Base-by-base conservation (phyloP, 2,329 filamentous ascomycete genomes). In the Gremmenia infestans region DNA sequence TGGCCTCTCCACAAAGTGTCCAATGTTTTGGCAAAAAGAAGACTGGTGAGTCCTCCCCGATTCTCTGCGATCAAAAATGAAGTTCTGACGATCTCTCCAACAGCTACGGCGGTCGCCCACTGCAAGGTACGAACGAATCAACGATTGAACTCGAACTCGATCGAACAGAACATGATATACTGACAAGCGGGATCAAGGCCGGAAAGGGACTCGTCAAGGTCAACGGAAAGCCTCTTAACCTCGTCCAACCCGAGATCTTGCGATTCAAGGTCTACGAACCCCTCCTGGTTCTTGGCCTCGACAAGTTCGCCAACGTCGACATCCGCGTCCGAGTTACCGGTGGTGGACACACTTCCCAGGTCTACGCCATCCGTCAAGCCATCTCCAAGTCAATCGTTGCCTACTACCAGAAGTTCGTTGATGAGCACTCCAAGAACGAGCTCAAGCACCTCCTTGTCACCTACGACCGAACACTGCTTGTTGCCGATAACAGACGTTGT, bases 261-360 rank as follows among this genome's bases (percentile, higher is more conserved):
- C 89, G 94, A 78, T 97, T 96, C 88, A 97, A 97, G 89, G 92
- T 97, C 80, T 99, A 99, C 87, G 94, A 99, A 82, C 94, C 94
- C 71, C 81, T 99, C 78, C 87, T 99, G 72, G 89, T 99, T 74
- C 86, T 97, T 74, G 94, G 94, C 70, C 85, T 95, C 72, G 94
- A 99, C 82, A 97, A 96, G 81, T 96, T 96, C 81, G 85, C 89
- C 74, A 83, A 88, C 73, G 90, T 97, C 77, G 94, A 99, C 78
- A 97, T 99, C 82, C 89, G 94, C 70, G 91, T 97, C 76, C 89
- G 92, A 73, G 94, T 97, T 72, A 83, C 86, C 72, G 94, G 94
- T 76, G 94, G 94, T 89, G 94, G 93, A 81, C 93, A 97, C 85
- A 92, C 89, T 67, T 96, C 90, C 60, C 92, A 97, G 80, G 85